A percentile compares a stretch with the other conserved stretches of the same genome.
Conservation (phyloP, 805 yeast genomes). For the Zygosaccharomyces bailii region DNA sequence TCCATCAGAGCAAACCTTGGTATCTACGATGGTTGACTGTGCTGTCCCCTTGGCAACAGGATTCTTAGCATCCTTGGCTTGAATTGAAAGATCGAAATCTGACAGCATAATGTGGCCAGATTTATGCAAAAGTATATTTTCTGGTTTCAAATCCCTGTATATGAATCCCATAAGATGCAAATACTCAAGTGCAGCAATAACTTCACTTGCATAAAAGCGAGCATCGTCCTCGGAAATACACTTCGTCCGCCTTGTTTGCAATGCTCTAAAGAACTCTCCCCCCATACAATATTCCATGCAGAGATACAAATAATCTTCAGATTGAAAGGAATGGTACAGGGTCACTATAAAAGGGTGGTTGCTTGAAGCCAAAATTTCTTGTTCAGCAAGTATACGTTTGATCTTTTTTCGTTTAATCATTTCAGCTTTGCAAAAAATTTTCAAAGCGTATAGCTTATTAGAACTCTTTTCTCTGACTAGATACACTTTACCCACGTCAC, state of each 20-base stretch:
- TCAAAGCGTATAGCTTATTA: constrained; percentile 83
- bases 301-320: constrained; percentile 82
- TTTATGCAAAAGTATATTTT: constrained; percentile 88
- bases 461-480: constrained; percentile 79
- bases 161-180: constrained; percentile 95
- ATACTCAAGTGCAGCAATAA: constrained; percentile 93
- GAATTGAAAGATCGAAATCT: constrained; percentile 93
- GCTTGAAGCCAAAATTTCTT: constrained; percentile 90
- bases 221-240: constrained; percentile 88
- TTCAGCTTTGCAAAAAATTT: constrained; percentile 81
- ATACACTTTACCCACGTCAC: constrained; percentile 97
- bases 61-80: constrained; percentile 68
- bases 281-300: constrained; percentile 99
- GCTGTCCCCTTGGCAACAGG: constrained; percentile 45
- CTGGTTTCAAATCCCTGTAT: constrained; percentile 95
- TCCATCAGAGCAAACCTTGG: constrained; percentile 92
- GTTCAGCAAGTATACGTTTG: constrained; percentile 93
- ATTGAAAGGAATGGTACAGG: constrained; percentile 91
- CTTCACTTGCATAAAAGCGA: constrained; percentile 92
- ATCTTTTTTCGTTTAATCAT: constrained; percentile 95
- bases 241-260: constrained; percentile 84
- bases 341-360: constrained; percentile 98
- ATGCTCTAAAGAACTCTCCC: constrained; percentile 94
- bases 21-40: constrained; percentile 55
- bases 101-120: constrained; percentile 98